These are phyloP conservation scores for Flaveria floridana DNA, from an alignment of 140 eudicot genomes.

Conservation along the genomic window DNA sequence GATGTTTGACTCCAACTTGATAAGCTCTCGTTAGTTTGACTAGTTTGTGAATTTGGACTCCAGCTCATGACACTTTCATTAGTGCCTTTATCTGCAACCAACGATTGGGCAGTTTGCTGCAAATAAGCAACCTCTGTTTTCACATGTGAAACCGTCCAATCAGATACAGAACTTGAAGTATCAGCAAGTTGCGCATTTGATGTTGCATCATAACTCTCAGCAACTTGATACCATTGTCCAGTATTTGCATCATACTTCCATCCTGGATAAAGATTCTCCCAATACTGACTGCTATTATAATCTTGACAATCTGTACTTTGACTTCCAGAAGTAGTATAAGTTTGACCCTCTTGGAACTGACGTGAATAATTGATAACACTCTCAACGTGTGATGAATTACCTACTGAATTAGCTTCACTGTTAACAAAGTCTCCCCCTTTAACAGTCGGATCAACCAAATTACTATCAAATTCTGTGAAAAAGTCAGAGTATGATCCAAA, in stretches of 20 bases:
- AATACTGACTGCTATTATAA: slow-evolving; percentile 50
- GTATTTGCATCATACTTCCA: slow-evolving; percentile 75
- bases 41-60: slow-evolving; percentile 56
- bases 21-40: slow-evolving; percentile 36
- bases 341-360: slow-evolving; percentile 47
- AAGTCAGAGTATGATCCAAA: slow-evolving; percentile 74
- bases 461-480: slow-evolving; percentile 58
- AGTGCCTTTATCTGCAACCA: slow-evolving; percentile 46
- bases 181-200: slow-evolving; percentile 39
- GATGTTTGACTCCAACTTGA: slow-evolving; percentile 55
- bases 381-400: slow-evolving; percentile 36
- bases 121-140: slow-evolving; percentile 55
- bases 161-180: slow-evolving; percentile 36
- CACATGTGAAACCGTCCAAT: slow-evolving; percentile 43
- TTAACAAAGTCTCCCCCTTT: slow-evolving; percentile 24
- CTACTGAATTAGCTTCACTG: slow-evolving; percentile 39
- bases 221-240: slow-evolving; percentile 89
- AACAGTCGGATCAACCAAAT: slow-evolving; percentile 32
- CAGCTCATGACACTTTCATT: slow-evolving; percentile 55
- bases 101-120: slow-evolving; percentile 57
- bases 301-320: slow-evolving; percentile 49
- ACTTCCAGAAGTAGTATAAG: slow-evolving; percentile 37
- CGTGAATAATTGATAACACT: slow-evolving; percentile 34
- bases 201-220: slow-evolving; percentile 39
- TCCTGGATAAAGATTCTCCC: slow-evolving; percentile 94